These are phyloP conservation scores for Suhomyces guaymorum DNA, from an alignment of 1,139 yeast species.

Conservation along the genomic window DNA sequence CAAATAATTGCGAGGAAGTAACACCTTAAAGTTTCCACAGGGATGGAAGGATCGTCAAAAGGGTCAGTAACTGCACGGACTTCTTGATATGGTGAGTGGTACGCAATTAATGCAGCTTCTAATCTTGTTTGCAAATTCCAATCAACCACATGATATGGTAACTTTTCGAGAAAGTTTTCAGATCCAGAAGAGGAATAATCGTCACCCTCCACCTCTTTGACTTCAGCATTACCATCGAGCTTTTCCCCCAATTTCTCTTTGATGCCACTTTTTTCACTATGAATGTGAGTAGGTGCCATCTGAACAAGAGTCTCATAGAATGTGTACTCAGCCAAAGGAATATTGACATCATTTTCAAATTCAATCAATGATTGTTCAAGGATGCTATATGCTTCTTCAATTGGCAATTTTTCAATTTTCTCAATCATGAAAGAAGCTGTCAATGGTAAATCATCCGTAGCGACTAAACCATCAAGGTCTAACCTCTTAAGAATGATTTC, in stretches of 20 bases:
- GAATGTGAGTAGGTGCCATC: neutral
- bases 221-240: constrained; percentile 7
- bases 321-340: constrained; percentile 18
- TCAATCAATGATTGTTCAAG: constrained; percentile 21
- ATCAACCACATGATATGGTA: constrained; percentile 11
- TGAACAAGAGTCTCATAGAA: constrained; percentile 11
- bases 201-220: constrained; percentile 9
- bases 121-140: constrained; percentile 21
- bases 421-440: constrained; percentile 32
- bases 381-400: constrained; percentile 24
- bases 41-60: constrained; percentile 48
- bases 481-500: constrained; percentile 26
- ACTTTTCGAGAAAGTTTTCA: constrained; percentile 11
- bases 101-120: constrained; percentile 39
- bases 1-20: constrained; percentile 57
- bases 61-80: constrained; percentile 60
- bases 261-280: constrained; percentile 4
- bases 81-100: constrained; percentile 64
- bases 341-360: constrained; percentile 25
- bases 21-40: constrained; percentile 58
- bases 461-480: constrained; percentile 25
- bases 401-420: constrained; percentile 25
- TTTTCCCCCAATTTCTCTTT: constrained; percentile 5
- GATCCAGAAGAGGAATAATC: constrained; percentile 23
- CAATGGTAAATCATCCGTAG: constrained; percentile 31